These are phyloP conservation scores for Exophiala sideris DNA, from an alignment of 2,329 filamentous ascomycete species.

Conservation along the genomic window DNA sequence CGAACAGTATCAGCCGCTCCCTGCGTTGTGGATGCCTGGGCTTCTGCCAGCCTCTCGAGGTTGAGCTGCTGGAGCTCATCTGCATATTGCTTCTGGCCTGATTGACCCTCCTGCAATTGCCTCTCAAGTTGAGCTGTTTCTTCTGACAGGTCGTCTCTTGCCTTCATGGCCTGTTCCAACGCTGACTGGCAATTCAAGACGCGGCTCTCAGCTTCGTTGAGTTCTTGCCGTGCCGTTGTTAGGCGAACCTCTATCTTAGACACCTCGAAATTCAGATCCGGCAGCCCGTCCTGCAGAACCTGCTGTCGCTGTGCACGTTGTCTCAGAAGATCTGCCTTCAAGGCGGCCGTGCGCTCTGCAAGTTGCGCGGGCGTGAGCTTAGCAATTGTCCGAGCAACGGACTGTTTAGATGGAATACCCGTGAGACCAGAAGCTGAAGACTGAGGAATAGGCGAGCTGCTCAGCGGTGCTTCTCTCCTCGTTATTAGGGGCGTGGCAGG, in stretches of 20 bases:
- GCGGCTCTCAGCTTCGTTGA: slow-evolving; percentile 31
- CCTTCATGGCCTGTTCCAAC: slow-evolving; percentile 23
- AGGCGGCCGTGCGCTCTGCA: slow-evolving; percentile 19
- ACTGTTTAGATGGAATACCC: not conserved
- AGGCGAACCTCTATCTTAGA: slow-evolving; percentile 36
- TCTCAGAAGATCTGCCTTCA: slow-evolving; percentile 34
- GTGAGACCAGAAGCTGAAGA: not conserved
- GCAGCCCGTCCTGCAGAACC: slow-evolving; percentile 49
- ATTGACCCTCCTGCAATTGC: slow-evolving; percentile 39
- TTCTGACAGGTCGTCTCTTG: slow-evolving; percentile 40
- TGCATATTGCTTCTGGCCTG: slow-evolving; percentile 42
- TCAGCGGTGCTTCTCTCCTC: slow-evolving; percentile 3
- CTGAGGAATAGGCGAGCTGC: slow-evolving; percentile 9
- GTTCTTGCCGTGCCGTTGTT: slow-evolving; percentile 33
- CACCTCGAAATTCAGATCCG: slow-evolving; percentile 46
- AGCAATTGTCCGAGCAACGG: slow-evolving; percentile 7
- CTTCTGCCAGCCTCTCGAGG: slow-evolving; percentile 39
- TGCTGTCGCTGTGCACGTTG: slow-evolving; percentile 43
- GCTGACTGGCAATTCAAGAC: slow-evolving; percentile 10
- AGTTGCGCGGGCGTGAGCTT: slow-evolving; percentile 24
- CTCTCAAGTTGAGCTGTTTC: slow-evolving; percentile 45
- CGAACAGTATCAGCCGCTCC: not conserved
- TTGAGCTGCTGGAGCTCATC: slow-evolving; percentile 49
- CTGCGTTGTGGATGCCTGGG: not conserved
- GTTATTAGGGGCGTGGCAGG: slow-evolving; percentile 20